These are phyloP conservation scores for Trichosporon sp. DNA, from an alignment of 1,284 basidiomycete genomes.

Conservation along the genomic window DNA sequence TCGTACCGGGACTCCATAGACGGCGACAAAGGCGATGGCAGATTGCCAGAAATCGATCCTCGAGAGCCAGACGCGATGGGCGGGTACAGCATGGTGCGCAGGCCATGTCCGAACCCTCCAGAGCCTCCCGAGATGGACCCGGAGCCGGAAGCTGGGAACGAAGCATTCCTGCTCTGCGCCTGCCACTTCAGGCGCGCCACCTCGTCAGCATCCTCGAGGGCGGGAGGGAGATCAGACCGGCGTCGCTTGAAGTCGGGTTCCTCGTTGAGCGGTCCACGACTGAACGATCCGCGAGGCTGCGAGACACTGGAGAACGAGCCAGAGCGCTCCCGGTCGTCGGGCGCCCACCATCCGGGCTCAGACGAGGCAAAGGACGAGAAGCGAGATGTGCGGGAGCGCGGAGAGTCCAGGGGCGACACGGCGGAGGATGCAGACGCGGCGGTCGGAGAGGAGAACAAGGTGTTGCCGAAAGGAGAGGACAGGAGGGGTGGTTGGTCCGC, in stretches of 20 bases:
- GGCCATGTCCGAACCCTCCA: slow-evolving; percentile 9
- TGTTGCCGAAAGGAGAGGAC: slow-evolving; percentile 18
- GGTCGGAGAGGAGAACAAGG: slow-evolving; percentile 24
- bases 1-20: slow-evolving; percentile 13
- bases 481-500: slow-evolving; percentile 20
- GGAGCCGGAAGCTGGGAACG: slow-evolving; percentile 27
- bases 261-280: slow-evolving; percentile 18
- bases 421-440: slow-evolving; percentile 26
- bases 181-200: slow-evolving; percentile 38
- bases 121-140: slow-evolving; percentile 12
- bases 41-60: slow-evolving; percentile 21
- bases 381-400: slow-evolving; percentile 35
- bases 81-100: slow-evolving; percentile 26
- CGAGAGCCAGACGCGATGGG: slow-evolving; percentile 24
- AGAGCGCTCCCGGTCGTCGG: slow-evolving; percentile 25
- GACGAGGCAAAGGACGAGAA: slow-evolving; percentile 38
- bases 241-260: slow-evolving; percentile 37
- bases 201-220: slow-evolving; percentile 36
- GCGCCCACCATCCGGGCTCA: slow-evolving; percentile 38
- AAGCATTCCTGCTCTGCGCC: slow-evolving; percentile 41
- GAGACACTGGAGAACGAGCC: slow-evolving; percentile 7
- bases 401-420: slow-evolving; percentile 35
- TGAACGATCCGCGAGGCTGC: slow-evolving; percentile 6
- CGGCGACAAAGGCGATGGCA: slow-evolving; percentile 16
- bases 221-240: slow-evolving; percentile 34